phyloP scores from a whole-genome alignment of 257 asterid species.

The Solanum corneliomulleri region DNA sequence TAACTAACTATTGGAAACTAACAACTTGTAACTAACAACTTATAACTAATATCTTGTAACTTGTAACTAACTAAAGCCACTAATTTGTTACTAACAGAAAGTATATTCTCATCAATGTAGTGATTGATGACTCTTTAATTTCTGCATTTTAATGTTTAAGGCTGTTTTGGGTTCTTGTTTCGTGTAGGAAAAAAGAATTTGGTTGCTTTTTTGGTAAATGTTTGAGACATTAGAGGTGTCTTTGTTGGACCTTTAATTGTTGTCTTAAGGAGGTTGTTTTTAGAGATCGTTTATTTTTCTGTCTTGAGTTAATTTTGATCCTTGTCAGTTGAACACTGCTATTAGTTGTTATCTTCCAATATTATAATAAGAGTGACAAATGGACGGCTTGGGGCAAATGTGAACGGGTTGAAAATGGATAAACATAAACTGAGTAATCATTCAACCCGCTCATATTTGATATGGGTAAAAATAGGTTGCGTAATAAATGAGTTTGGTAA shows the following conservation, averaged over 20 bases:
- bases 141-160: constrained; percentile 25
- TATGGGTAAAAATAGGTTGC: no score
- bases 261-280: background rate
- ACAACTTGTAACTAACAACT: no score
- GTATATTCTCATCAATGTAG: background rate
- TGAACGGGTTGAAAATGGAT: no score
- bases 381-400: no score
- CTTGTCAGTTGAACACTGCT: background rate
- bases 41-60: no score
- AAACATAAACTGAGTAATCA: no score
- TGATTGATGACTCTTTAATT: constrained; percentile 14
- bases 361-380: background rate
- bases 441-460: no score
- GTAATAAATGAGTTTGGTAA: no score
- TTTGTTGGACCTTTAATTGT: background rate
- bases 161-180: background rate
- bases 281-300: no score
- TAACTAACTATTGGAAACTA: no score
- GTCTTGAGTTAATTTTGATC: background rate
- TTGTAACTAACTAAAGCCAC: no score
- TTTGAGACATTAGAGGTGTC: background rate
- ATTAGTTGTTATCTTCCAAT: background rate
- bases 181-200: background rate
- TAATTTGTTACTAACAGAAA: no score
- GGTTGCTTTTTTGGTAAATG: constrained; percentile 3